Evolutionary conservation across 2,329 filamentous ascomycete species (phyloP).

Genomic region (Cladosporium cucumerinum): DNA sequence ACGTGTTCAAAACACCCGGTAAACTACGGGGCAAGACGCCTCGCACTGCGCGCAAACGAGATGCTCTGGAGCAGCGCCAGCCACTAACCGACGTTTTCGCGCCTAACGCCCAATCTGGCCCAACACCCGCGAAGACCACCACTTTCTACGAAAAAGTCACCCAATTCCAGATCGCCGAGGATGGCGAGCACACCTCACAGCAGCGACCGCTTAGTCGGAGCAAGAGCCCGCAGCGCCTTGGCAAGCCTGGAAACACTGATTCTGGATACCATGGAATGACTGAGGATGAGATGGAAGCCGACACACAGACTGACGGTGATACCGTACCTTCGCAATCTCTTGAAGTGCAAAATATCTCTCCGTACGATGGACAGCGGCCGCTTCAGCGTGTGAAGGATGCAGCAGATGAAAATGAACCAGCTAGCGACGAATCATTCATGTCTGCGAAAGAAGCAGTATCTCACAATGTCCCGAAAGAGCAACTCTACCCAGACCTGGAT

Average conservation of each 20-base stretch:
- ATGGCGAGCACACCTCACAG: slow-evolving; percentile 39
- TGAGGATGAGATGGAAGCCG: slow-evolving; percentile 50
- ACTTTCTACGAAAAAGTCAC: slow-evolving; percentile 53
- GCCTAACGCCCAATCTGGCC: slow-evolving; percentile 41
- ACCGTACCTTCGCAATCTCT: slow-evolving; percentile 13
- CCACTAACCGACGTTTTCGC: slow-evolving; percentile 50
- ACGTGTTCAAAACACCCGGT: slow-evolving; percentile 92
- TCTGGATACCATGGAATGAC: slow-evolving; percentile 70
- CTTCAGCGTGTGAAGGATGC: slow-evolving; percentile 28
- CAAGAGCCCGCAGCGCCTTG: slow-evolving; percentile 34
- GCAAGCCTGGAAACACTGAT: slow-evolving; percentile 47
- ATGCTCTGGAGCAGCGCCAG: slow-evolving; percentile 54
- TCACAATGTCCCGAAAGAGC: slow-evolving; percentile 23
- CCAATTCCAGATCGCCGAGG: slow-evolving; percentile 59
- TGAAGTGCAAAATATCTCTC: slow-evolving; percentile 22
- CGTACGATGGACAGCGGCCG: slow-evolving; percentile 28
- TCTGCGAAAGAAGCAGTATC: slow-evolving; percentile 46
- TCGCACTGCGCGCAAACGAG: slow-evolving; percentile 63
- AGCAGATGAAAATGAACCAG: slow-evolving; percentile 25
- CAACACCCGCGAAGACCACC: slow-evolving; percentile 54
- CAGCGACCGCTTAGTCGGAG: slow-evolving; percentile 29
- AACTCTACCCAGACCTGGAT: slow-evolving; percentile 30
- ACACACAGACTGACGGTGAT: slow-evolving; percentile 19
- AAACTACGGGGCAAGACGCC: slow-evolving; percentile 80
- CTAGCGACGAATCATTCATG: slow-evolving; percentile 45